phyloP scores from a whole-genome alignment of 1,284 basidiomycete species.

The Ganoderma leucocontextum region DNA sequence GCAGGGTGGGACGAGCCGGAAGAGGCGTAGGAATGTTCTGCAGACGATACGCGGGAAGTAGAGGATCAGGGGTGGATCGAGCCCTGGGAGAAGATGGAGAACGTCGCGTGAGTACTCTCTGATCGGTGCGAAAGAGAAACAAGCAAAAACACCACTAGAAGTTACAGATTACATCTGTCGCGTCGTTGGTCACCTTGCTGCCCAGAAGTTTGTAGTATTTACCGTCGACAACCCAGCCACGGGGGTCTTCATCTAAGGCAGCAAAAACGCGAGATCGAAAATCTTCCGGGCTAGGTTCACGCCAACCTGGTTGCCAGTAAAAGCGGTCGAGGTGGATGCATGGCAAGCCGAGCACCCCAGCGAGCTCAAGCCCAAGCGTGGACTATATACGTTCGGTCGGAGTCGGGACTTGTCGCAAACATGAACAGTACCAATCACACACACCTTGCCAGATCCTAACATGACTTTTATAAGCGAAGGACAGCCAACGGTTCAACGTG shows the following conservation, averaged over 20 bases:
- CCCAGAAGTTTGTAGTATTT: slow-evolving; percentile 33
- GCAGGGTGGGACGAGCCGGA: slow-evolving; percentile 51
- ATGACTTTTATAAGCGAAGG: background rate
- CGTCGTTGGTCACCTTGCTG: slow-evolving; percentile 45
- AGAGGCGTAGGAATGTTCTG: slow-evolving; percentile 60
- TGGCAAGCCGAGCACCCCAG: slow-evolving; percentile 48
- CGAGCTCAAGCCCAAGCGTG: slow-evolving; percentile 56
- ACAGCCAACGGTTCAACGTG: background rate
- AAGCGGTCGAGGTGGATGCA: slow-evolving; percentile 37
- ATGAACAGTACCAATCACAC: slow-evolving; percentile 12
- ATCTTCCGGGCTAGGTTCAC: slow-evolving; percentile 24
- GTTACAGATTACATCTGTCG: slow-evolving; percentile 71
- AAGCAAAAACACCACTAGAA: slow-evolving; percentile 5
- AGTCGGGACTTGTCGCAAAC: background rate
- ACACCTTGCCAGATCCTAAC: slow-evolving; percentile 26
- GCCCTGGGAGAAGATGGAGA: slow-evolving; percentile 50
- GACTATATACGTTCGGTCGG: slow-evolving; percentile 47
- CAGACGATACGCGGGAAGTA: slow-evolving; percentile 65
- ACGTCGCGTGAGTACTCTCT: background rate
- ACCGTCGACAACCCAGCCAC: slow-evolving; percentile 43
- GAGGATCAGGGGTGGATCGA: slow-evolving; percentile 65
- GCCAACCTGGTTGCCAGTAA: slow-evolving; percentile 39
- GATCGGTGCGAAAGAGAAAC: background rate
- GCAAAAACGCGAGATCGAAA: slow-evolving; percentile 33
- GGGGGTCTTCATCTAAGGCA: slow-evolving; percentile 26